These are phyloP conservation scores for Leptodermis oblonga DNA, from an alignment of 257 asterid genomes.

Conservation along the genomic window DNA sequence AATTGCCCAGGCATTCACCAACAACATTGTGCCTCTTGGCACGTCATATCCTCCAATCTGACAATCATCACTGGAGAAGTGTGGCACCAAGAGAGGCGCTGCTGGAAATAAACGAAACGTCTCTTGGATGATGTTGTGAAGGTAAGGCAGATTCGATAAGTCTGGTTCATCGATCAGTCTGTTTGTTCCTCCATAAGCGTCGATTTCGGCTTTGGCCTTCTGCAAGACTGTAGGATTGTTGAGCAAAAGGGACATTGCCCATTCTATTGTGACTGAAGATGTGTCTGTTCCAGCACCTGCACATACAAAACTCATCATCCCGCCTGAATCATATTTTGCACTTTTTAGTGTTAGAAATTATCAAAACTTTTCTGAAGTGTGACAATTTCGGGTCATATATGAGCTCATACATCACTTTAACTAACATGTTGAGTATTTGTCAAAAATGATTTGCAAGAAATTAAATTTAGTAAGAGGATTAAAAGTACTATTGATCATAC, in stretches of 20 bases:
- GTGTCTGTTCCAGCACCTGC: constrained; percentile 1
- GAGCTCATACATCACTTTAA: too few species aligned
- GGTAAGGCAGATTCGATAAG: background rate
- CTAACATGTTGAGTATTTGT: too few species aligned
- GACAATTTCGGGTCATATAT: too few species aligned
- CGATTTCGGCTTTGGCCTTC: background rate
- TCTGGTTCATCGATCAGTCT: background rate
- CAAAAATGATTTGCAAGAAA: too few species aligned
- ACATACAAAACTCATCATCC: too few species aligned
- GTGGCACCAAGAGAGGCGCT: background rate
- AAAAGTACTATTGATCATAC: constrained; percentile 5
- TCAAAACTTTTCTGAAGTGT: too few species aligned
- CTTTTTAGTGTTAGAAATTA: too few species aligned
- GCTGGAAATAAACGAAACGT: background rate
- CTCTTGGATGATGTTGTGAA: background rate
- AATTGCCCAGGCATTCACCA: background rate
- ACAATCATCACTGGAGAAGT: background rate
- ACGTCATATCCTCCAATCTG: background rate
- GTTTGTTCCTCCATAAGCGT: background rate
- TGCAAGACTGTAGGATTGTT: background rate
- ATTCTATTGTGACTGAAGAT: background rate
- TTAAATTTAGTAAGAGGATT: too few species aligned
- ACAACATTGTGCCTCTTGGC: background rate
- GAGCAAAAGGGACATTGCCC: background rate
- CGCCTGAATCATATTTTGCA: too few species aligned